Evolutionary conservation across 352 stramenopile genomes (phyloP).

Genomic region (Pythium myriotylum): DNA sequence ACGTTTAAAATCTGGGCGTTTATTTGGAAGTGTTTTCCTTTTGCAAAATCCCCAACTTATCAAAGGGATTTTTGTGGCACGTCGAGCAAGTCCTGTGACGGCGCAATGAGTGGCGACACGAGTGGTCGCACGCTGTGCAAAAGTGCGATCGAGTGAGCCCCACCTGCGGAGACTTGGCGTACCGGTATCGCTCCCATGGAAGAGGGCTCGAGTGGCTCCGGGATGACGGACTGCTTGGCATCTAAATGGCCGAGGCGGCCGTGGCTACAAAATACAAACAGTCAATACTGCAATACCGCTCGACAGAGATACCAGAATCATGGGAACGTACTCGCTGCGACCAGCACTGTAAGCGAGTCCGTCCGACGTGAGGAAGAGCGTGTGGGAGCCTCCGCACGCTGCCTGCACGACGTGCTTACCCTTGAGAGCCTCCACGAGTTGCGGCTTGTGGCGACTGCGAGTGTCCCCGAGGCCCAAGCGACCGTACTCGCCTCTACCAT

Average conservation of each 20-base stretch:
- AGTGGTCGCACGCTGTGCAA: constrained; percentile 62
- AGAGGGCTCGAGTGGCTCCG: constrained; percentile 46
- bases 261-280: constrained; percentile 38
- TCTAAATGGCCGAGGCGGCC: constrained; percentile 63
- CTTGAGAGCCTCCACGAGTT: constrained; percentile 69
- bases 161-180: constrained; percentile 70
- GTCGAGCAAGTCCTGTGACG: constrained; percentile 15
- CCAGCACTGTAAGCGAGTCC: constrained; percentile 85
- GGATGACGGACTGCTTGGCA: constrained; percentile 54
- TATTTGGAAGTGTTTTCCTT: neutral
- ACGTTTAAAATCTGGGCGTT: neutral
- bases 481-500: constrained; percentile 79
- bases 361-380: constrained; percentile 85
- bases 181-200: constrained; percentile 55
- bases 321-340: constrained; percentile 72
- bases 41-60: neutral
- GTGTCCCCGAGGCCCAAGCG: constrained; percentile 86
- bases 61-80: constrained; percentile 25
- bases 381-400: constrained; percentile 79
- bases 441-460: constrained; percentile 63
- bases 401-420: constrained; percentile 68
- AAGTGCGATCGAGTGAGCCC: constrained; percentile 73
- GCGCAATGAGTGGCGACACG: constrained; percentile 65
- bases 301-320: neutral
- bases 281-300: neutral